phyloP scores from a whole-genome alignment of 306 rosid species.

The Sicyos edulis region DNA sequence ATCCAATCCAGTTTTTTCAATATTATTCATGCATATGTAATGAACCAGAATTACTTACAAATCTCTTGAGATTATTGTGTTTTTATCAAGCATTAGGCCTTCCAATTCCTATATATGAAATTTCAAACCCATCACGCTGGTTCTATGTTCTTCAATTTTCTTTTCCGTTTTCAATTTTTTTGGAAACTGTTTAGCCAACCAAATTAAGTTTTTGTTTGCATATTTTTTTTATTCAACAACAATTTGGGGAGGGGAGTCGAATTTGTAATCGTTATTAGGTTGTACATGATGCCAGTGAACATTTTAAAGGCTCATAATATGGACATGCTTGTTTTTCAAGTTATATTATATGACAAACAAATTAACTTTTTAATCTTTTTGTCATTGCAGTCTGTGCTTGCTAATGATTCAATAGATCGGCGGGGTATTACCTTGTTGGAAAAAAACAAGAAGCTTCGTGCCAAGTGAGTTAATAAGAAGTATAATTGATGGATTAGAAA shows the following conservation, averaged over 20 bases:
- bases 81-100: neutral
- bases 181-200: neutral
- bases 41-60: neutral
- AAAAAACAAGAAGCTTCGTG: constrained; percentile 49
- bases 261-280: no score
- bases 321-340: neutral
- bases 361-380: neutral
- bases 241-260: no score
- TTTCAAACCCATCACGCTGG: neutral
- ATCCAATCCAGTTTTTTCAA: neutral
- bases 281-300: neutral
- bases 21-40: neutral
- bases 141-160: neutral
- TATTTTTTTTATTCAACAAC: no score
- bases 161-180: neutral
- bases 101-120: neutral
- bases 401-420: constrained; percentile 31
- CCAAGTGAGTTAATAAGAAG: constrained; percentile 46
- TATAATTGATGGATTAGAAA: constrained; percentile 5
- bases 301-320: constrained; percentile 1
- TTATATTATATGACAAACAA: neutral
- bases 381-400: constrained; percentile 30
- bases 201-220: neutral
- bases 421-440: constrained; percentile 44
- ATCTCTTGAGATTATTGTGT: neutral